A percentile compares a stretch with the other conserved stretches of the same genome.
These are phyloP conservation scores for Exophiala xenobiotica DNA, from an alignment of 2,329 filamentous ascomycete genomes.

Conservation along the genomic window DNA sequence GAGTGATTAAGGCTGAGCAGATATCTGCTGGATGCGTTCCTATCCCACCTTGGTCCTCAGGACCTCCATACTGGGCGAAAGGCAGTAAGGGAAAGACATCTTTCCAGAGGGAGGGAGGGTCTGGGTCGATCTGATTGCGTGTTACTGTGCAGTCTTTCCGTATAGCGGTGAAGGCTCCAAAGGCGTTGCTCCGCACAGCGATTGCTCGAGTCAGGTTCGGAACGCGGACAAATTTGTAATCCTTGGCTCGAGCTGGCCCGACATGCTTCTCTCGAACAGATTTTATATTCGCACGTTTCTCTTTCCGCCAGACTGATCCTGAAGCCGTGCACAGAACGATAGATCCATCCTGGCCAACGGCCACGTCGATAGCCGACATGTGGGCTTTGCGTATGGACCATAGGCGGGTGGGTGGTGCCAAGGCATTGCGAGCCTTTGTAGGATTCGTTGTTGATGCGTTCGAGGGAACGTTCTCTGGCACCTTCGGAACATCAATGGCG, in stretches of 20 bases:
- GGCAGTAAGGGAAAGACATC: slow-evolving; percentile 70
- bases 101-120: slow-evolving; percentile 68
- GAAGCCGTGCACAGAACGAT: slow-evolving; percentile 92
- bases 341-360: slow-evolving; percentile 86
- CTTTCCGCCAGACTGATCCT: slow-evolving; percentile 87
- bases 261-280: slow-evolving; percentile 37
- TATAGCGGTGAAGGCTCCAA: slow-evolving; percentile 84
- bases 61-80: slow-evolving; percentile 59
- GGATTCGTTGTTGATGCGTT: slow-evolving; percentile 86
- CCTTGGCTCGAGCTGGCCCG: slow-evolving; percentile 67
- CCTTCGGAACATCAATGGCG: slow-evolving; percentile 73
- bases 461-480: slow-evolving; percentile 59
- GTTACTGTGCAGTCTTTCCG: slow-evolving; percentile 82
- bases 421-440: slow-evolving; percentile 78
- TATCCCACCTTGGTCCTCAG: slow-evolving; percentile 44
- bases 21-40: slow-evolving; percentile 32
- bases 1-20: slow-evolving; percentile 44
- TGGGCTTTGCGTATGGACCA: slow-evolving; percentile 86
- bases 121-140: slow-evolving; percentile 66
- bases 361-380: slow-evolving; percentile 81
- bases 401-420: slow-evolving; percentile 75
- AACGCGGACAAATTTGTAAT: slow-evolving; percentile 93
- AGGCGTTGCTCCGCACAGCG: slow-evolving; percentile 81
- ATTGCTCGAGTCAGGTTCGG: slow-evolving; percentile 82
- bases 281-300: slow-evolving; percentile 79